Evolutionary conservation across 257 asterid genomes (phyloP).

Genomic region (Fraxinus anomala): DNA sequence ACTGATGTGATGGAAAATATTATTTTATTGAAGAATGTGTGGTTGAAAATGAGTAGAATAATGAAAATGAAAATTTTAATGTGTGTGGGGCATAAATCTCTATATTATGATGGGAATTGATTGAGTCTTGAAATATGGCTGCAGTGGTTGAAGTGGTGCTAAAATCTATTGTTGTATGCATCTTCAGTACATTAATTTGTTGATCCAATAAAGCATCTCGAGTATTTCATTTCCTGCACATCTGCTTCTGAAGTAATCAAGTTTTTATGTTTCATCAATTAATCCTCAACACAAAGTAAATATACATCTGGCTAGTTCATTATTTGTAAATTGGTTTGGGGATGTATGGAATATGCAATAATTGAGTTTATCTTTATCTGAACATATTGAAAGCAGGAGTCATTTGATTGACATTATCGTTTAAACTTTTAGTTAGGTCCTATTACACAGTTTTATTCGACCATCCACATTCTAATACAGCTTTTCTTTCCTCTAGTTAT

Average conservation of each 20-base stretch:
- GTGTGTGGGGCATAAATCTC: too few species aligned
- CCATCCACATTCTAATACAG: background rate
- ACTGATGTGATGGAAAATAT: too few species aligned
- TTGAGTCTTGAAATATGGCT: background rate
- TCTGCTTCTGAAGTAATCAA: background rate
- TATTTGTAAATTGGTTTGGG: background rate
- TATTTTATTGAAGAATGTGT: too few species aligned
- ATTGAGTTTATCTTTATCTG: background rate
- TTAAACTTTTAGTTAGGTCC: slow-evolving; percentile 4
- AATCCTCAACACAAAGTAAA: background rate
- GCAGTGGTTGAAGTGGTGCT: background rate
- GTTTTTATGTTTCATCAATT: background rate
- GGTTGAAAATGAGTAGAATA: too few species aligned
- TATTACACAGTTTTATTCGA: background rate
- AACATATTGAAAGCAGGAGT: background rate
- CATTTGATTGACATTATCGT: background rate
- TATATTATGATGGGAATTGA: background rate
- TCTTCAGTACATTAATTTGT: slow-evolving; percentile 1
- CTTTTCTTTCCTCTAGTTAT: background rate
- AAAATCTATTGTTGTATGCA: background rate
- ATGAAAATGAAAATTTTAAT: too few species aligned
- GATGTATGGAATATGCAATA: background rate
- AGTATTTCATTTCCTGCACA: background rate
- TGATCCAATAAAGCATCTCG: background rate
- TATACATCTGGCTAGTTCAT: background rate